Evolutionary conservation across 495 filamentous ascomycete species (phyloP).

Genomic region (Staphylotrichum longicolle): DNA sequence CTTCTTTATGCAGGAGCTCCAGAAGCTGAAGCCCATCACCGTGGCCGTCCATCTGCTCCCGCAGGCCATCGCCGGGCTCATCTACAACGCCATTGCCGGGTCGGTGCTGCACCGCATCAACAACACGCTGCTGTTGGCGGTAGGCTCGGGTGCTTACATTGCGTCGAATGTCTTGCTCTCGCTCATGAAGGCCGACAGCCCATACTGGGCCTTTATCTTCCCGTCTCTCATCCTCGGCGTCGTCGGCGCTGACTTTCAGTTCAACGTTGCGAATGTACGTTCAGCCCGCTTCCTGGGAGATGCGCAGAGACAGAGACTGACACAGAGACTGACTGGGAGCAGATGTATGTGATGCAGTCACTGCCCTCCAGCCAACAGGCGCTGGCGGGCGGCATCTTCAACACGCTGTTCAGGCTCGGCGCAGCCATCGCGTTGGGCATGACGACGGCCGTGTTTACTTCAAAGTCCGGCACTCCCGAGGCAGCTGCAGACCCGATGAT

Average conservation of each 20-base stretch:
- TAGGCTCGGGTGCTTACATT: constrained; percentile 47
- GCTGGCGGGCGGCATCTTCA: constrained; percentile 58
- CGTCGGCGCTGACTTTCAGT: constrained; percentile 59
- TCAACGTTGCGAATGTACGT: constrained; percentile 60
- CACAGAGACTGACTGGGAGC: not conserved
- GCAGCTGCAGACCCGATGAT: constrained; percentile 38
- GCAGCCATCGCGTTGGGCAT: constrained; percentile 53
- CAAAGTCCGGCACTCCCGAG: constrained; percentile 31
- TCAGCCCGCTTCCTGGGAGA: not conserved
- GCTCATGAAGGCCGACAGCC: constrained; percentile 36
- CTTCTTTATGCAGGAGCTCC: constrained; percentile 56
- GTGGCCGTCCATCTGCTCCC: constrained; percentile 58
- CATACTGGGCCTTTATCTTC: constrained; percentile 60
- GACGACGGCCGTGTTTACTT: constrained; percentile 50
- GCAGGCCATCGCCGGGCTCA: constrained; percentile 51
- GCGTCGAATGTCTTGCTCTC: constrained; percentile 46
- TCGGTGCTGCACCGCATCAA: constrained; percentile 50
- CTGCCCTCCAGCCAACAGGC: constrained; percentile 56
- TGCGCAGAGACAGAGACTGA: not conserved
- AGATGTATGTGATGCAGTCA: constrained; percentile 56
- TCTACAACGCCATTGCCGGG: constrained; percentile 50
- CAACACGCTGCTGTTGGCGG: constrained; percentile 49
- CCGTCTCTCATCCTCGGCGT: constrained; percentile 53
- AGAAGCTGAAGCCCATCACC: constrained; percentile 45
- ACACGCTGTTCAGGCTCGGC: constrained; percentile 53